These are phyloP conservation scores for Pythium vanterpoolii DNA, from an alignment of 352 stramenopile species.

Conservation along the genomic window DNA sequence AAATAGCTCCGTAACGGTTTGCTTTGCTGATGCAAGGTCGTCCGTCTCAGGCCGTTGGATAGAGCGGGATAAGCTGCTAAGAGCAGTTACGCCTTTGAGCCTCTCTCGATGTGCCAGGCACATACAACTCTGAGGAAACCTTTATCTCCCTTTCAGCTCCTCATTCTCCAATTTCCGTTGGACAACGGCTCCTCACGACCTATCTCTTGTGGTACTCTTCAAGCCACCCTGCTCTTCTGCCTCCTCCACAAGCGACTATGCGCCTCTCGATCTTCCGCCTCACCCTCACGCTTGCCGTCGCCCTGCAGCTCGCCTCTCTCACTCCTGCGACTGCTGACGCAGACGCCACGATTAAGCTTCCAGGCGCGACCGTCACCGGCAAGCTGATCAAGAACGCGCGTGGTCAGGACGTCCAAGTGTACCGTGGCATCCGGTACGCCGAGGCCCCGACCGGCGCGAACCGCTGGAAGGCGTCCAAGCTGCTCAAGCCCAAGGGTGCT, in stretches of 20 bases:
- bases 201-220: too few species aligned
- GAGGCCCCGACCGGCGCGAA: conserved; percentile 6
- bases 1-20: too few species aligned
- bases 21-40: too few species aligned
- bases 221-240: too few species aligned
- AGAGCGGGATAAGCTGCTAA: too few species aligned
- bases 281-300: background rate
- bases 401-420: conserved; percentile 6
- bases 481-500: background rate
- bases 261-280: background rate
- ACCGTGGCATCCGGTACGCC: conserved; percentile 14
- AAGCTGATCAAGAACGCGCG: background rate
- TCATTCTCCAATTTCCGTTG: background rate
- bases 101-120: too few species aligned
- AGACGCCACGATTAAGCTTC: conserved; percentile 3
- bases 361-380: conserved; percentile 2
- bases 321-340: too few species aligned
- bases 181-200: too few species aligned
- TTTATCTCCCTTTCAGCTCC: too few species aligned
- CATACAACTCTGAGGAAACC: too few species aligned
- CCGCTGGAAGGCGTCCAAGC: conserved; percentile 10
- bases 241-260: background rate
- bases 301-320: background rate
- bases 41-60: too few species aligned
- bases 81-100: too few species aligned